Conservation (phyloP, 1,284 basidiomycete genomes). For the Sphagnurus paluster region DNA sequence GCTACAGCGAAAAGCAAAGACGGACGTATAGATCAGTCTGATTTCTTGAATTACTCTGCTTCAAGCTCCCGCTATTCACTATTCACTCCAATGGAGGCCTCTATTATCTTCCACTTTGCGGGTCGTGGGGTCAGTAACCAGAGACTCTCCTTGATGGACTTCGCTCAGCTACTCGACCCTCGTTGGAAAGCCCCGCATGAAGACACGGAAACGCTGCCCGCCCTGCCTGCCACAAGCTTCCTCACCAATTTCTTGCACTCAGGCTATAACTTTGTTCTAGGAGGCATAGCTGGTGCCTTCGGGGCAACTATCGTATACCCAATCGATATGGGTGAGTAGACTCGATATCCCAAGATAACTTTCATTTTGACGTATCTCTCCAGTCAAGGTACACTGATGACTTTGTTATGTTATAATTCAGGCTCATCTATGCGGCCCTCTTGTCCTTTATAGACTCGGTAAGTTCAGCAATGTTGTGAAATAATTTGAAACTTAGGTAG, state of each 20-base stretch:
- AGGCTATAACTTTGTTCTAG: constrained; percentile 85
- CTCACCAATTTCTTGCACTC: constrained; percentile 59
- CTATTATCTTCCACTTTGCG: constrained; percentile 95
- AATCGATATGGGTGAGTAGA: constrained; percentile 82
- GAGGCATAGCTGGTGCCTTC: constrained; percentile 91
- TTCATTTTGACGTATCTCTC: constrained; percentile 12
- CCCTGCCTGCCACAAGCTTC: constrained; percentile 38
- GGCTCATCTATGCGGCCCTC: not conserved
- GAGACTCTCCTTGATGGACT: constrained; percentile 82
- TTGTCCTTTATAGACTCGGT: constrained; percentile 59
- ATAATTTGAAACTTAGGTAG: constrained; percentile 6
- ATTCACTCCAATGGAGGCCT: constrained; percentile 95
- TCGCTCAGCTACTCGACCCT: constrained; percentile 87
- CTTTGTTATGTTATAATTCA: constrained; percentile 5
- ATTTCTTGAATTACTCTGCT: constrained; percentile 77
- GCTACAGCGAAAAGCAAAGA: constrained; percentile 89
- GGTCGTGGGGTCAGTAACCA: constrained; percentile 70
- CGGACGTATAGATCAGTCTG: constrained; percentile 84
- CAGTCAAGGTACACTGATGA: constrained; percentile 64
- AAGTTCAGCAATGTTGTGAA: constrained; percentile 17
- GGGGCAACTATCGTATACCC: constrained; percentile 94
- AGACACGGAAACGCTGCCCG: constrained; percentile 36
- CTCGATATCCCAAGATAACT: too few species aligned
- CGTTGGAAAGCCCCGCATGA: constrained; percentile 76
- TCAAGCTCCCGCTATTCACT: constrained; percentile 84